Evolutionary conservation across 2,329 filamentous ascomycete species (phyloP), one percentile per base, ranked within the genome.

Genomic region (Cryphonectria parasitica): DNA sequence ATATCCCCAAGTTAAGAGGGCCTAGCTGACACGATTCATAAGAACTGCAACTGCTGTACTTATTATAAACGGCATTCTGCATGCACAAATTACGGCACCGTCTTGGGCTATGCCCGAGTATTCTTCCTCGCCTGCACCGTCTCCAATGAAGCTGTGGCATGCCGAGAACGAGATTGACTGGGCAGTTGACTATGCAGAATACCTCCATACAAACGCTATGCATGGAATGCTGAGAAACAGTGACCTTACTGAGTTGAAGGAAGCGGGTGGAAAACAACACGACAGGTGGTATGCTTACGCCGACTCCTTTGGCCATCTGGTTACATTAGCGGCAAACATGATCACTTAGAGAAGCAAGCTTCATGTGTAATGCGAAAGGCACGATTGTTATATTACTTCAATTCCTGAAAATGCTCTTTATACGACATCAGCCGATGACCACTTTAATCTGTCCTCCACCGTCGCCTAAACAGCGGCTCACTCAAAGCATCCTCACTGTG

Each of bases 201-300:
- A 69, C 52, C 68, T 69, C 34, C 62, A 69, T 61, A 39, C 19
- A 28, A 69, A 69, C 54, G 34, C 63, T 39, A 58, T 61, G 68
- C 52, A 69, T 39, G 68, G 68, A n/a, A 61, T 69, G 68, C 68
- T 69, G 39, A 65, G 60, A 54, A 69, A 69, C 63, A n/a, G 62
- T 56, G 68, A 69, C 54, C 68, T 69, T 34, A 64, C 58, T 39
- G 68, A 45, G 45, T 41, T 69, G 68, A 69, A 66, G 68, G 63
- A 66, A 39, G 56, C 63, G 22, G 63, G 49, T 43, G 68, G 63
- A 36, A 31, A 69, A 36, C 49, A 69, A 52, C 45, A 69, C 43
- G 62, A 66, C 43, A 65, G 68, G 39, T 69, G 68, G 68, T 69
- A 69, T 61, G 62, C 68, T n/a, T 69, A 69, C 39, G 68, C 68